Base-by-base conservation (phyloP, 1,139 yeast genomes). In the Hyphopichia khmerensis region DNA sequence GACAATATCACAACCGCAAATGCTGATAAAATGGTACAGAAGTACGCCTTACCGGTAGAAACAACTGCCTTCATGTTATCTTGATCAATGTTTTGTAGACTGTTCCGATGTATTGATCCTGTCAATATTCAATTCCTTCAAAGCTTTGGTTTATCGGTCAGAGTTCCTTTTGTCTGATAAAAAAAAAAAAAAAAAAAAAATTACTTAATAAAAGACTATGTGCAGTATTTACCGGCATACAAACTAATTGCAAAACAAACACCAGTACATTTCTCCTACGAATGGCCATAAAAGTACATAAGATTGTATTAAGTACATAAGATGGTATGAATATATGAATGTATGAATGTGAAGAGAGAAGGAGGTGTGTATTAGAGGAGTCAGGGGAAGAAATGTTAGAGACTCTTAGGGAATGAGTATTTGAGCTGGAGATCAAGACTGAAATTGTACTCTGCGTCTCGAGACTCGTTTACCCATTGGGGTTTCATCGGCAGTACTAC, bases 11-110 rank as follows among this genome's bases (percentile, higher is more conserved):
- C 84, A 34, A 93, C 82, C 45, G 95, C 99, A 62, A 91, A 91
- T 23, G 93, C 88, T 41, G 97, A 90, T 43, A 93, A 74, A 39
- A 93, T 77, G 41, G 98, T 93, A 64, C 99, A 93, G 65, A 88
- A 89, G 87, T 96, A 93, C 32, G 99, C 98, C 60, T 86, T 81
- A 35, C 84, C 89, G 43, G 93, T 73, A 17, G 69, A 63, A 30
- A 66, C 70, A 35, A 66, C 69, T 39, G 72, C 59, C 45, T 66
- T 66, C 71, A 66, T 66, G 24, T 21, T 21, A 5, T 8, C 27
- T 21, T 21, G 27, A 15, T 13, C 13, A 16, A 5, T 27, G 10
- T 27, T 6, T 27, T n/a, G n/a, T n/a, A n/a, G 7, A 4, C 10
- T 27, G 31, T 27, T 6, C 24, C 24, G 24, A 21, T 21, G 24